Percentiles rank a stretch among this genome's conserved stretches.
phyloP scores from a whole-genome alignment of 106 monocot species.

The Dendrobium catenatum region DNA sequence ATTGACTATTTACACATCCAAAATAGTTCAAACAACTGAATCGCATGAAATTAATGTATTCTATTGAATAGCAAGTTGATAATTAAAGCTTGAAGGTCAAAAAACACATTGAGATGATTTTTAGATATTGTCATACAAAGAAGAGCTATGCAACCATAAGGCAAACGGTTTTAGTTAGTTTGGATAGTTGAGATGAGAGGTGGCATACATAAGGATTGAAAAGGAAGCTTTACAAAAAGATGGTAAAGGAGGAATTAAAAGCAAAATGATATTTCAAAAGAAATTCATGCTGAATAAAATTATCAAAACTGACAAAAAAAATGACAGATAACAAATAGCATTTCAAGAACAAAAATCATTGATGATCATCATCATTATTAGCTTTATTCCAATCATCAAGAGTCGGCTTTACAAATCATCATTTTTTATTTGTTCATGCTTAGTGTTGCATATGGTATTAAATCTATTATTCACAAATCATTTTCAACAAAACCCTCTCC shows the following conservation, averaged over 20 bases:
- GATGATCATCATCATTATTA: too few relatives aligned
- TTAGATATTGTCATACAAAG: neutral
- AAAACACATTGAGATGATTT: neutral
- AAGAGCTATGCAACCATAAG: neutral
- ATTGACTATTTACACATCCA: neutral
- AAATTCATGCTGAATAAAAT: neutral
- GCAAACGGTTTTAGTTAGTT: neutral
- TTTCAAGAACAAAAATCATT: neutral
- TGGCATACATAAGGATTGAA: neutral
- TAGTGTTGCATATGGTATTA: neutral
- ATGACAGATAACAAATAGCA: neutral
- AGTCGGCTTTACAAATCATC: too few relatives aligned
- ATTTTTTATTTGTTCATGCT: neutral
- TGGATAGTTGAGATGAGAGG: neutral
- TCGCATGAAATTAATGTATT: neutral
- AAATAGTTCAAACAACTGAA: constrained; percentile 1
- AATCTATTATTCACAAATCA: neutral
- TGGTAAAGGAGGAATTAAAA: neutral
- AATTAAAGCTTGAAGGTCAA: neutral
- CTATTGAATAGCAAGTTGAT: neutral
- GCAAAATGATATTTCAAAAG: neutral
- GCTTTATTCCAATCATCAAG: too few relatives aligned
- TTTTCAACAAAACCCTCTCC: neutral
- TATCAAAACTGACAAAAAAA: neutral
- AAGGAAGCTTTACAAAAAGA: neutral